Percentiles rank a stretch among this genome's conserved stretches.
Conservation (phyloP, 2,329 filamentous ascomycete species). For the Aspergillus ochraceoroseus region DNA sequence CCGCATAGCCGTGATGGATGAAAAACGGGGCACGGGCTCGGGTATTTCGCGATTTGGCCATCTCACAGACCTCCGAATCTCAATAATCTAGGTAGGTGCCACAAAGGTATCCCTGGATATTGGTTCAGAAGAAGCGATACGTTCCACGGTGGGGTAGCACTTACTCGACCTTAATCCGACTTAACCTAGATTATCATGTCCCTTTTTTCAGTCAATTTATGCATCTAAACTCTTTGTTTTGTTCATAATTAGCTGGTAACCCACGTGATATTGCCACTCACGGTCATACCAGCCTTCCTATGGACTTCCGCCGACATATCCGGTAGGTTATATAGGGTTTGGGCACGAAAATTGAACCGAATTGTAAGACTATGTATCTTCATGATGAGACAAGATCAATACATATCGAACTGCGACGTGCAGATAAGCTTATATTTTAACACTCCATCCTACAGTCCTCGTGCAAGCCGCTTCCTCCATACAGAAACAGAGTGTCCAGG, state of each 20-base stretch:
- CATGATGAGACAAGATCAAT: not conserved
- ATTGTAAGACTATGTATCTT: no score
- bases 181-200: slow-evolving; percentile 3
- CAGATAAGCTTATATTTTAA: slow-evolving; percentile 23
- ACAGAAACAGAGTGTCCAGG: slow-evolving; percentile 2
- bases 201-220: not conserved
- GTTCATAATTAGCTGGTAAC: slow-evolving; percentile 4
- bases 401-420: slow-evolving; percentile 2
- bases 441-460: not conserved
- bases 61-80: no score
- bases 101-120: not conserved
- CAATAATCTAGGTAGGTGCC: no score
- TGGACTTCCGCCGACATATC: not conserved
- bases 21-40: no score
- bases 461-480: slow-evolving; percentile 6
- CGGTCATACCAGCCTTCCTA: not conserved
- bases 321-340: not conserved
- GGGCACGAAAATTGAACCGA: no score
- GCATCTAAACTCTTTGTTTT: not conserved
- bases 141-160: not conserved
- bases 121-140: not conserved
- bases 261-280: slow-evolving; percentile 9
- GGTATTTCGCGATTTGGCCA: no score
- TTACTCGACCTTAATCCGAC: not conserved
- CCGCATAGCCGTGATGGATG: no score